phyloP scores from a whole-genome alignment of 768 basidiomycete species.

The Mycena haematopus region DNA sequence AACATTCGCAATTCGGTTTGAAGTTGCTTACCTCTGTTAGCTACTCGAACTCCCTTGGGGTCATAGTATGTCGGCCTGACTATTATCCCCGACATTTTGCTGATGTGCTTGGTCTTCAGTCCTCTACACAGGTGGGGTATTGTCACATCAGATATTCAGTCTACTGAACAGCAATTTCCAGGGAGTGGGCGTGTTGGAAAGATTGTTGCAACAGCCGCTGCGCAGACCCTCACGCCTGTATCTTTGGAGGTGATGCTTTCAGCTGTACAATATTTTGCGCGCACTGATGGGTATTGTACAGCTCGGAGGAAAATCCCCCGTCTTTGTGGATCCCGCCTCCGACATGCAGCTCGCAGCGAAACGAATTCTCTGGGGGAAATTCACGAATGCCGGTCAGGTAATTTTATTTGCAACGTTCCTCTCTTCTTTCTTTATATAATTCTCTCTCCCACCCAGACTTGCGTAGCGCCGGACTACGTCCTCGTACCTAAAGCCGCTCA shows the following conservation, averaged over 20 bases:
- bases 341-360: slow-evolving; percentile 71
- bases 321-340: slow-evolving; percentile 71
- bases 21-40: slow-evolving; percentile 40
- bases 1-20: neutral
- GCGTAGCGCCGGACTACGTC: slow-evolving; percentile 67
- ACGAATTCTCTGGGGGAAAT: slow-evolving; percentile 85
- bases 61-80: slow-evolving; percentile 44
- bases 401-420: too few relatives aligned
- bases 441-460: slow-evolving; percentile 52
- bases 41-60: slow-evolving; percentile 76
- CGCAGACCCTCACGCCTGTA: slow-evolving; percentile 75
- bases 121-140: slow-evolving; percentile 64
- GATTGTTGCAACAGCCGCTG: slow-evolving; percentile 77
- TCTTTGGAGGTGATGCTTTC: slow-evolving; percentile 46
- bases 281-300: slow-evolving; percentile 31
- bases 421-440: too few relatives aligned
- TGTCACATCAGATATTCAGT: too few relatives aligned
- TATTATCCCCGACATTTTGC: neutral
- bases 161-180: slow-evolving; percentile 9
- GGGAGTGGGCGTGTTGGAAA: slow-evolving; percentile 65
- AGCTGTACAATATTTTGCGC: neutral
- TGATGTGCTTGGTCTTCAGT: slow-evolving; percentile 41
- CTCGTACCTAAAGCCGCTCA: slow-evolving; percentile 54
- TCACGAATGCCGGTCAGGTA: slow-evolving; percentile 64
- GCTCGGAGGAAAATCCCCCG: slow-evolving; percentile 78